Percentiles rank a stretch among this genome's conserved stretches.
Conservation (phyloP, 2,329 filamentous ascomycete genomes). For the Coniochaeta ligniaria region DNA sequence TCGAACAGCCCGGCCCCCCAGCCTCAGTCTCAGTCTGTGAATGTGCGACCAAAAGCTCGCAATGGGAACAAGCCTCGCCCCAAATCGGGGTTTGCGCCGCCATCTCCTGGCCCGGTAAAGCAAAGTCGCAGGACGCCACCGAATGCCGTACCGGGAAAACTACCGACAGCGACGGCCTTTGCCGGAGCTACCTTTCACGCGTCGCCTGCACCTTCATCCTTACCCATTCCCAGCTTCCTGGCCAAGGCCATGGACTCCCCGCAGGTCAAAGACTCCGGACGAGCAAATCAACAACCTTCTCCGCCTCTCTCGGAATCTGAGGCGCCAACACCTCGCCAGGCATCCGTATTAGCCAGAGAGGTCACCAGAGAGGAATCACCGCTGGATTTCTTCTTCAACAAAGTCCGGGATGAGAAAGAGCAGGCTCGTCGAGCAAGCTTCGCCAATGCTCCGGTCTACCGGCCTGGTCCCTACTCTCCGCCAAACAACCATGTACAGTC, state of each 20-base stretch:
- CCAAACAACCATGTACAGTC: slow-evolving; percentile 24
- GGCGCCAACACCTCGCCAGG: slow-evolving; percentile 36
- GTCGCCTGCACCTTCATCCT: slow-evolving; percentile 81
- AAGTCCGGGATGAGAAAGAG: slow-evolving; percentile 72
- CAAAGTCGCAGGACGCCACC: slow-evolving; percentile 36
- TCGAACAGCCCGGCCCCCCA: slow-evolving; percentile 25
- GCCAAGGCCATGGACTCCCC: slow-evolving; percentile 67
- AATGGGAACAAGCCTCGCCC: slow-evolving; percentile 20
- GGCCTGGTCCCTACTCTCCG: slow-evolving; percentile 44
- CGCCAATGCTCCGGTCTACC: slow-evolving; percentile 30
- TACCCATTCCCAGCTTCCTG: slow-evolving; percentile 84
- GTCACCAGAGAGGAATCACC: slow-evolving; percentile 57
- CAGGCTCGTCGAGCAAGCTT: slow-evolving; percentile 48
- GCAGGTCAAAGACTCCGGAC: slow-evolving; percentile 33
- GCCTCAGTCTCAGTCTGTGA: slow-evolving; percentile 17
- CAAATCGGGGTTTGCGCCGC: slow-evolving; percentile 18
- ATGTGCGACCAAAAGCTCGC: slow-evolving; percentile 23
- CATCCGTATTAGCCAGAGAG: slow-evolving; percentile 21
- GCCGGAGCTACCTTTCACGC: slow-evolving; percentile 93
- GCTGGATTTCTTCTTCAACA: slow-evolving; percentile 84
- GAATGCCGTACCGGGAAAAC: slow-evolving; percentile 35
- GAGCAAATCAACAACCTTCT: slow-evolving; percentile 35
- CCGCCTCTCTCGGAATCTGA: slow-evolving; percentile 46
- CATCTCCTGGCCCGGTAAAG: slow-evolving; percentile 34
- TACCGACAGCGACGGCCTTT: slow-evolving; percentile 55